phyloP scores from a whole-genome alignment of 257 asterid species.

The Thymus mandschuricus region DNA sequence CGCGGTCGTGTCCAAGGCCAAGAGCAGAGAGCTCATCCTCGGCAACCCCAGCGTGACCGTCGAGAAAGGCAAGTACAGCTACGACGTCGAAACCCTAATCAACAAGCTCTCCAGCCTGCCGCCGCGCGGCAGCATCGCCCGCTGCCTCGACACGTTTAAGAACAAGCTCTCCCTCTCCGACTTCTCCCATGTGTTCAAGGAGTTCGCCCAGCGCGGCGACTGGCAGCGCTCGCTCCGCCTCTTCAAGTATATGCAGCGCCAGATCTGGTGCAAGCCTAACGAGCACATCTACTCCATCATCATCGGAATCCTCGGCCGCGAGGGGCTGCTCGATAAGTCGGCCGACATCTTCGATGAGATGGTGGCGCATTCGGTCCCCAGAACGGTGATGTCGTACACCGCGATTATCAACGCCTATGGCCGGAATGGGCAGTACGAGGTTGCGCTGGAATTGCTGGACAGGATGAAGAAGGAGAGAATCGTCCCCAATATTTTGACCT shows the following conservation, averaged over 20 bases:
- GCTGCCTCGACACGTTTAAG: slow-evolving; percentile 84
- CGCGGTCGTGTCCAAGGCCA: slow-evolving; percentile 53
- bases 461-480: slow-evolving; percentile 80
- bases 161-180: slow-evolving; percentile 92
- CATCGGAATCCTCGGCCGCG: slow-evolving; percentile 84
- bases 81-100: slow-evolving; percentile 95
- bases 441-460: slow-evolving; percentile 65
- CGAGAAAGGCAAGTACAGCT: slow-evolving; percentile 92
- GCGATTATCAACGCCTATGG: slow-evolving; percentile 91
- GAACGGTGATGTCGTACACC: slow-evolving; percentile 77
- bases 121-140: slow-evolving; percentile 98
- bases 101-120: slow-evolving; percentile 95
- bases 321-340: slow-evolving; percentile 82
- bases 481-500: slow-evolving; percentile 82
- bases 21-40: slow-evolving; percentile 67
- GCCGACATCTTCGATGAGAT: slow-evolving; percentile 87
- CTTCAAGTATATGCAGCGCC: slow-evolving; percentile 96
- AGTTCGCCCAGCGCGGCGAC: slow-evolving; percentile 86
- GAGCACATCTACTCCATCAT: slow-evolving; percentile 83
- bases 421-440: slow-evolving; percentile 78
- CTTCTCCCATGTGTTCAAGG: slow-evolving; percentile 75
- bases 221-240: slow-evolving; percentile 98
- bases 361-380: slow-evolving; percentile 59
- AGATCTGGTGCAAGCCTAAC: slow-evolving; percentile 94
- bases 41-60: slow-evolving; percentile 88